These are phyloP conservation scores for Pestalotiopsis sp. DNA, from an alignment of 2,329 filamentous ascomycete species.

Conservation along the genomic window DNA sequence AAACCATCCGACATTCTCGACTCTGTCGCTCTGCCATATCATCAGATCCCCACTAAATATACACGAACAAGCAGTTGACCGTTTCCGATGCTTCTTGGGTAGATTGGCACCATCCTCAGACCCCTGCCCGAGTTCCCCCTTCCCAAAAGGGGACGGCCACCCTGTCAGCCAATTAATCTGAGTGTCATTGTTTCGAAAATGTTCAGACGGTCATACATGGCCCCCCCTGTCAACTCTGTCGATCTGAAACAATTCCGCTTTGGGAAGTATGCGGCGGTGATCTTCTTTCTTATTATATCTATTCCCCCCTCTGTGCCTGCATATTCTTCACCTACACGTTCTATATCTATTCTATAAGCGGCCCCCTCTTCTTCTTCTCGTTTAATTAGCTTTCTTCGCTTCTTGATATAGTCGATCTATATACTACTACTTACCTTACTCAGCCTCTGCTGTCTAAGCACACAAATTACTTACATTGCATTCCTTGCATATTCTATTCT, in stretches of 20 bases:
- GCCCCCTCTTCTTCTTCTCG: not conserved
- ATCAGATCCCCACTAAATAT: not conserved
- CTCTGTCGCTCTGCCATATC: not conserved
- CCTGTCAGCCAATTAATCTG: not conserved
- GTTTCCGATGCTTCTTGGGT: constrained; percentile 5
- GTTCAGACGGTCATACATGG: constrained; percentile 2
- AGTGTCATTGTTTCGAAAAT: constrained; percentile 9
- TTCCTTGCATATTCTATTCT: not conserved
- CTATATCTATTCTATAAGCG: constrained; percentile 1
- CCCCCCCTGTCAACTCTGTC: not conserved
- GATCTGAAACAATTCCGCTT: constrained; percentile 10
- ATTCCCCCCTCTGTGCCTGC: not conserved
- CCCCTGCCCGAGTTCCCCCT: not conserved
- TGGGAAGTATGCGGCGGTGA: not conserved
- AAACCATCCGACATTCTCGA: too few relatives aligned
- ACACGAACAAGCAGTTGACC: not conserved
- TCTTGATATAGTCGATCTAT: not conserved
- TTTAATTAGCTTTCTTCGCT: not conserved
- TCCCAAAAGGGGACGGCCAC: not conserved
- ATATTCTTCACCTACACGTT: not conserved
- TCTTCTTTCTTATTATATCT: not conserved
- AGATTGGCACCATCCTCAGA: not conserved
- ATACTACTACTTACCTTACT: not conserved
- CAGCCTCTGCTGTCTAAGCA: not conserved
- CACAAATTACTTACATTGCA: not conserved